Evolutionary conservation across 768 basidiomycete genomes (phyloP).

Genomic region (Agaricus sinodeliciosus): DNA sequence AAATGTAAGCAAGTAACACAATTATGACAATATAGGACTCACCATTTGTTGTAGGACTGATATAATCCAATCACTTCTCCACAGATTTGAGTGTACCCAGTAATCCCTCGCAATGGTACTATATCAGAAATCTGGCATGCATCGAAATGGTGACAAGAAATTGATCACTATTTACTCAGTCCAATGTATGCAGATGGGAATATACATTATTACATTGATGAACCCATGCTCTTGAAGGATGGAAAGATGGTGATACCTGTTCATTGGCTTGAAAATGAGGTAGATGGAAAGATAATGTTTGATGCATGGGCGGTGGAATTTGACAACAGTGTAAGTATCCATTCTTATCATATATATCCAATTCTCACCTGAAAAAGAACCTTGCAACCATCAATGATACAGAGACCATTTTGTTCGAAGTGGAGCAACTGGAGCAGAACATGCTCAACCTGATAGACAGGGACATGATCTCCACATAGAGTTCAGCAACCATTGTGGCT

Average conservation of each 20-base stretch:
- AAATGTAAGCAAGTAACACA: slow-evolving; percentile 15
- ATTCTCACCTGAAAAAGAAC: too few relatives aligned
- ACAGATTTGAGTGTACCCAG: slow-evolving; percentile 23
- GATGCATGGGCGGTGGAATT: slow-evolving; percentile 17
- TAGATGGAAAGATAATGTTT: slow-evolving; percentile 11
- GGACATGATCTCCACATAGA: slow-evolving; percentile 17
- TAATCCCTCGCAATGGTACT: slow-evolving; percentile 17
- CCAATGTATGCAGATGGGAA: slow-evolving; percentile 21
- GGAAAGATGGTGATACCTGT: slow-evolving; percentile 15
- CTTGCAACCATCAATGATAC: slow-evolving; percentile 12
- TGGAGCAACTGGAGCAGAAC: slow-evolving; percentile 13
- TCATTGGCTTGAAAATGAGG: slow-evolving; percentile 18
- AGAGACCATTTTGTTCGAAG: slow-evolving; percentile 11
- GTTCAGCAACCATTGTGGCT: slow-evolving; percentile 10
- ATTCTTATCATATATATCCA: too few relatives aligned
- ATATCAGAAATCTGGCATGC: slow-evolving; percentile 28
- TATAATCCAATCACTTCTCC: slow-evolving; percentile 20
- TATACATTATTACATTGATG: slow-evolving; percentile 19
- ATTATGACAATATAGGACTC: neutral
- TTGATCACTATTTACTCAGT: slow-evolving; percentile 19
- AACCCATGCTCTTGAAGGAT: slow-evolving; percentile 13
- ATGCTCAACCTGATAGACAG: slow-evolving; percentile 15
- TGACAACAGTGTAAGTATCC: slow-evolving; percentile 9
- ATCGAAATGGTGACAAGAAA: slow-evolving; percentile 18
- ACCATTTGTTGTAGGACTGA: slow-evolving; percentile 20